Evolutionary conservation across 208 protist species (phyloP), one percentile per base, ranked within the genome.

Genomic region (Polymyxa betae): DNA sequence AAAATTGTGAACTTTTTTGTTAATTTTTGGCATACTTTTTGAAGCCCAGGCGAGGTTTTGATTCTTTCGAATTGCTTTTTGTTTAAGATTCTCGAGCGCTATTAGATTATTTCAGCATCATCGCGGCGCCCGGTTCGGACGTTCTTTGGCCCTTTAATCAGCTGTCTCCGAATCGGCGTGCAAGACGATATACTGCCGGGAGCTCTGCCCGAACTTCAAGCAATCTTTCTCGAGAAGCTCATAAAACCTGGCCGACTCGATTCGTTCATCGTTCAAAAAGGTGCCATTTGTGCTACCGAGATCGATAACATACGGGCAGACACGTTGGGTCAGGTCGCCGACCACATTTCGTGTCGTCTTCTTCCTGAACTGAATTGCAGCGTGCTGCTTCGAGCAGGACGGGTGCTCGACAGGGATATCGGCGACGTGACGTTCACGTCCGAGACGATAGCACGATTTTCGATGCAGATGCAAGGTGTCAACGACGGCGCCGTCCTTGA

Each of bases 381-480:
- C 96, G 91, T 97, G 96, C 92, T 97, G 96, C 38, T 96, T 95
- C 0, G 94, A 96, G 90, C 95, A 96, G 16, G 94, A 95, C 16
- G 93, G 94, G 92, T 97, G 95, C 24, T 96, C 94, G 12, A 92
- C 68, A 40, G 93, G 94, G 12, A 97, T 95, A 91, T 97, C 95
- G 0, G 90, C 40, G 16, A 92, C 88, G 44, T 92, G 46, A 1
- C 64, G 29, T 45, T 97, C 95, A 38, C 95, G 89, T 32, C 96
- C 96, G 66, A 97, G 92, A 12, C 96, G 72, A 88, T 94, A 97
- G 12, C 77, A 90, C 60, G 82, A 91, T 68, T 95, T 92, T 40
- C 89, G 87, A 49, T 95, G 72, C 0, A 97, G 32, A 16, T 92
- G 49, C 10, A 94, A 46, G 0, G 93, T 77, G 5, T 95, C 94